These are phyloP conservation scores for Podospora fimiseda DNA, from an alignment of 495 filamentous ascomycete genomes.

Conservation along the genomic window DNA sequence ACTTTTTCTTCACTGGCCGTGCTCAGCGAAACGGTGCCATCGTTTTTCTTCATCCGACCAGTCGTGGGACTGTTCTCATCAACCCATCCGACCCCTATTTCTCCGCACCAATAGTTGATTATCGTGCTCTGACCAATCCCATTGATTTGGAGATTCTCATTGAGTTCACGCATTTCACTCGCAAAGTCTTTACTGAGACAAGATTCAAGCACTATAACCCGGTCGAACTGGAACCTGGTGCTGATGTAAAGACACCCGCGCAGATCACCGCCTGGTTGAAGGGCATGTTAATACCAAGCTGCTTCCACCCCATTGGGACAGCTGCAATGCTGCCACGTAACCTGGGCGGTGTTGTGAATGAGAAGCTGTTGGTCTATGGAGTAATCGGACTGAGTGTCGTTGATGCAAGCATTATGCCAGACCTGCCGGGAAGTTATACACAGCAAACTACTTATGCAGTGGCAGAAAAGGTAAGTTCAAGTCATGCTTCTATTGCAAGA, in stretches of 20 bases:
- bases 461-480: slow-evolving; percentile 36
- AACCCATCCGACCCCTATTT: slow-evolving; percentile 33
- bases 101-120: slow-evolving; percentile 37
- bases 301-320: slow-evolving; percentile 35
- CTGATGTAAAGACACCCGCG: slow-evolving; percentile 17
- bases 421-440: slow-evolving; percentile 30
- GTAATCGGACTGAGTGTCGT: slow-evolving; percentile 32
- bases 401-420: slow-evolving; percentile 37
- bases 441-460: slow-evolving; percentile 37
- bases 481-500: neutral
- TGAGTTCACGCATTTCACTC: slow-evolving; percentile 36
- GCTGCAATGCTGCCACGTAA: slow-evolving; percentile 42
- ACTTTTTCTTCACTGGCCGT: slow-evolving; percentile 31
- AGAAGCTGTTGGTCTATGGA: slow-evolving; percentile 35
- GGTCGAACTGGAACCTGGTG: slow-evolving; percentile 26
- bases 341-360: slow-evolving; percentile 45
- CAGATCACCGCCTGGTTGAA: slow-evolving; percentile 25
- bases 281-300: slow-evolving; percentile 3
- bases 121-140: slow-evolving; percentile 41
- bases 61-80: slow-evolving; percentile 39
- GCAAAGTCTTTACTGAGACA: slow-evolving; percentile 28
- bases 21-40: slow-evolving; percentile 20
- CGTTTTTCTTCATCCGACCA: slow-evolving; percentile 36
- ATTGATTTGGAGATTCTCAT: slow-evolving; percentile 37
- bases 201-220: slow-evolving; percentile 16